Conservation (phyloP, 805 yeast species). For the Candida maesae region DNA sequence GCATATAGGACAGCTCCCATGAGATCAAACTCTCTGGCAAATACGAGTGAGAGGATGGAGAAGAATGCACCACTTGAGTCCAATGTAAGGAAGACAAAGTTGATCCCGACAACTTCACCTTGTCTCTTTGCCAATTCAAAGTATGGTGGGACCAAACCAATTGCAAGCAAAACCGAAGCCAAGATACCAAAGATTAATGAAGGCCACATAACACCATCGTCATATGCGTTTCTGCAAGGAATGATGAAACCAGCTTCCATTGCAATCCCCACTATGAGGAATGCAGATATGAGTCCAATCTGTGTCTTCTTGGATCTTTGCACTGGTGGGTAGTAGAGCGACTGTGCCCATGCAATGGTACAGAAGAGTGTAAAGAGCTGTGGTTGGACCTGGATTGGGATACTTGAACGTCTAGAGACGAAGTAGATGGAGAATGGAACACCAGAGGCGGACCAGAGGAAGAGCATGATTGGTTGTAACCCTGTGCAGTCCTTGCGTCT, state of each 20-base stretch:
- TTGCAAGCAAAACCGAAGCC: conserved; percentile 70
- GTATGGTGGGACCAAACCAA: conserved; percentile 87
- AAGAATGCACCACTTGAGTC: conserved; percentile 83
- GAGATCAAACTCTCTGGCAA: conserved; percentile 69
- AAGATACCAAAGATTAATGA: conserved; percentile 72
- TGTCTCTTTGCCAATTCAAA: conserved; percentile 73
- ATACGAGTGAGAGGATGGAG: conserved; percentile 57
- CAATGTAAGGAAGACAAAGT: conserved; percentile 69
- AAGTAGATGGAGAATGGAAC: conserved; percentile 87
- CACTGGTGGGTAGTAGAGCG: conserved; percentile 72
- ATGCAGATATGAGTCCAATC: conserved; percentile 31
- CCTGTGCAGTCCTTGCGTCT: conserved; percentile 78
- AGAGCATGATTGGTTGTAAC: conserved; percentile 77
- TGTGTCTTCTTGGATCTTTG: conserved; percentile 34
- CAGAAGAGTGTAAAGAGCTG: conserved; percentile 74
- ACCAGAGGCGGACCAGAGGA: conserved; percentile 72
- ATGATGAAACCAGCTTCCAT: conserved; percentile 68
- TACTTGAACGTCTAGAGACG: conserved; percentile 60
- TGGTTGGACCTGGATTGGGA: conserved; percentile 85
- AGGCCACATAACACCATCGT: conserved; percentile 66
- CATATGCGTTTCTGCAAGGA: conserved; percentile 58
- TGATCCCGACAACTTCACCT: conserved; percentile 87
- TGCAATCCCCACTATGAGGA: conserved; percentile 47
- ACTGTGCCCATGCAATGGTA: conserved; percentile 62
- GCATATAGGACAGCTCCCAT: conserved; percentile 76